Evolutionary conservation across 306 rosid genomes (phyloP).

Genomic region (Cicer cuneatum): DNA sequence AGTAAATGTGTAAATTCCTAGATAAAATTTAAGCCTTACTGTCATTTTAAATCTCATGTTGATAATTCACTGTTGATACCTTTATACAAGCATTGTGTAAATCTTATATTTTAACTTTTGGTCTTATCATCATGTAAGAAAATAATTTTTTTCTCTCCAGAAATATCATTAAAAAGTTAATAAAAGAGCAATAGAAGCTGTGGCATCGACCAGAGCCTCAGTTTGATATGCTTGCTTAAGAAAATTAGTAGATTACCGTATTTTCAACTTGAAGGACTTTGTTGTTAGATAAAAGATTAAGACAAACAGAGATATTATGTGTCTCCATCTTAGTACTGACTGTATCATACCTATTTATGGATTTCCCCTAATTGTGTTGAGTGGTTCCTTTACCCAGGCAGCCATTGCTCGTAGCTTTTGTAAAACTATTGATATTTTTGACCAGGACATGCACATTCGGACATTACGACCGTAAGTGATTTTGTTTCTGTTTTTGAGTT

Average conservation of each 20-base stretch:
- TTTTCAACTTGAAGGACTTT: constrained; percentile 1
- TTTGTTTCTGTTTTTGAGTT: constrained; percentile 15
- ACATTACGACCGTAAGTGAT: constrained; percentile 75
- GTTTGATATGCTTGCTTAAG: constrained; percentile 15
- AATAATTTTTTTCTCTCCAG: too few relatives aligned
- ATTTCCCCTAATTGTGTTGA: constrained; percentile 30
- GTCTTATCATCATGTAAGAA: neutral
- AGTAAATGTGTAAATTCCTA: neutral
- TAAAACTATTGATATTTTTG: constrained; percentile 81
- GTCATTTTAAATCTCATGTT: constrained; percentile 22
- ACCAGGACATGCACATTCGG: constrained; percentile 84
- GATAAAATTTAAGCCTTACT: neutral
- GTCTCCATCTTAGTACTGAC: constrained; percentile 14
- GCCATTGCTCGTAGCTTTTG: constrained; percentile 84
- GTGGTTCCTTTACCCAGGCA: constrained; percentile 58
- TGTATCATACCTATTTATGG: constrained; percentile 23
- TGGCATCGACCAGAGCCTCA: constrained; percentile 22
- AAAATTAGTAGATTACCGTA: constrained; percentile 12
- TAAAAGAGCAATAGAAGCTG: constrained; percentile 3
- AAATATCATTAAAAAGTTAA: constrained; percentile 7
- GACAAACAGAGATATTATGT: neutral
- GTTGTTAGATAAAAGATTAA: constrained; percentile 1
- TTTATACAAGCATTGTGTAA: neutral
- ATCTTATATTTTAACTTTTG: neutral
- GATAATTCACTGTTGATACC: constrained; percentile 11